These are phyloP conservation scores for Linanthus parryae DNA, from an alignment of 148 eudicot species.

Conservation along the genomic window DNA sequence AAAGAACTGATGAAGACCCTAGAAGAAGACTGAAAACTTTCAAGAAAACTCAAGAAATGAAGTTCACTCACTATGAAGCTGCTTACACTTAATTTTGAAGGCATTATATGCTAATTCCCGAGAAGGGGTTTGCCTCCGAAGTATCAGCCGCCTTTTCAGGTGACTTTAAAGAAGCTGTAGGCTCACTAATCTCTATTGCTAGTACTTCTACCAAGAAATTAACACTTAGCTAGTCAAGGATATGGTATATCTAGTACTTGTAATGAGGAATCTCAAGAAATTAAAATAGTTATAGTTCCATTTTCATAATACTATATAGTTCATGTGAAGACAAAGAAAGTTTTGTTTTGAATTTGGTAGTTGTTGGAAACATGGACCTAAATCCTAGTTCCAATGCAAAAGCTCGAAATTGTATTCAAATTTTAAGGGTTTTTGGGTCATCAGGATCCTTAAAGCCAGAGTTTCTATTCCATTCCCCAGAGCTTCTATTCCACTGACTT, in stretches of 20 bases:
- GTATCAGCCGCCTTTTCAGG: conserved; percentile 88
- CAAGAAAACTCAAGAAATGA: conserved; percentile 5
- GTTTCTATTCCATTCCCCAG: conserved; percentile 51
- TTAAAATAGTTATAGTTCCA: background rate
- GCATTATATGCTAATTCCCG: conserved; percentile 36
- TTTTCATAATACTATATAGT: conserved; percentile 4
- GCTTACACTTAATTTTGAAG: conserved; percentile 19
- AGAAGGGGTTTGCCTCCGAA: conserved; percentile 51
- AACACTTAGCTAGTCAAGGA: conserved; percentile 45
- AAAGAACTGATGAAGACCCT: conserved; percentile 6
- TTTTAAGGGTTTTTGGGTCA: conserved; percentile 21
- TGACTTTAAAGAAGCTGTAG: conserved; percentile 46
- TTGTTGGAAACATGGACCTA: conserved; percentile 18
- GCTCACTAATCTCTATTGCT: too few relatives aligned
- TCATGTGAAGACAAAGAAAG: conserved; percentile 22
- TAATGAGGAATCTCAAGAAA: conserved; percentile 38
- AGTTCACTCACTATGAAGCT: too few relatives aligned
- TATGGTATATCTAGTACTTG: conserved; percentile 3
- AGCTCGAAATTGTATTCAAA: conserved; percentile 25
- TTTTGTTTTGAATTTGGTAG: conserved; percentile 17
- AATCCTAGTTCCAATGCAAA: conserved; percentile 24
- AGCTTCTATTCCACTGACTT: conserved; percentile 59
- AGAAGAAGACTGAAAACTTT: background rate
- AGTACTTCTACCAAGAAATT: conserved; percentile 52
- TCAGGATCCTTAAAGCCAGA: conserved; percentile 33